Conservation (phyloP, 305 asterid species). For the Fraxinus dipetala region DNA sequence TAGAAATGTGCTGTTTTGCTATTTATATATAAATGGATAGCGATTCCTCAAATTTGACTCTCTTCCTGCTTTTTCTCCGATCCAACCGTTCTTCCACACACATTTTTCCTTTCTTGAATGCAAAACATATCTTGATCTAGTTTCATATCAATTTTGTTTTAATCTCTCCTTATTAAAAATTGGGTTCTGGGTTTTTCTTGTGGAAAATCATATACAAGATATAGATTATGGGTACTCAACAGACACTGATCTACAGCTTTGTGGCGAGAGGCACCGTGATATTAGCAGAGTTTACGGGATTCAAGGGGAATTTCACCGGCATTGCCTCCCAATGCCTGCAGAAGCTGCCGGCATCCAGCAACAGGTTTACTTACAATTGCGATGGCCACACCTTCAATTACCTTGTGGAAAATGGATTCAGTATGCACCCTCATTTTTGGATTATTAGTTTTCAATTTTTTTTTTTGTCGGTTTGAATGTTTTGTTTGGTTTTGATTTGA, state of each 20-base stretch:
- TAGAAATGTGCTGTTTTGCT: background rate
- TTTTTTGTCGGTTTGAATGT: background rate
- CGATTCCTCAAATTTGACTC: background rate
- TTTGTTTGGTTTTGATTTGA: background rate
- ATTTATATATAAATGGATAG: background rate
- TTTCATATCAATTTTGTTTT: background rate
- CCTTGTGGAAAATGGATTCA: conserved; percentile 40
- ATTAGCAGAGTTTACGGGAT: conserved; percentile 39
- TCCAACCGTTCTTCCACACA: background rate
- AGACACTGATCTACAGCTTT: conserved; percentile 38
- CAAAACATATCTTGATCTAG: background rate
- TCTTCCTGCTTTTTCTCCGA: background rate
- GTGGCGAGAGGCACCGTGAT: conserved; percentile 39
- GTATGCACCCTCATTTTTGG: conserved; percentile 21
- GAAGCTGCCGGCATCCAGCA: conserved; percentile 40
- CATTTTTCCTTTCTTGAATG: background rate
- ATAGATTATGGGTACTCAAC: conserved; percentile 17
- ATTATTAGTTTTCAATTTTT: background rate
- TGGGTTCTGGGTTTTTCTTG: background rate
- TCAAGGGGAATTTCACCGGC: conserved; percentile 40
- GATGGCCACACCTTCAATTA: conserved; percentile 46
- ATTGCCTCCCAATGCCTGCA: conserved; percentile 43
- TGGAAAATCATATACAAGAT: background rate
- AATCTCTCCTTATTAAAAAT: background rate
- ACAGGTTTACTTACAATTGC: conserved; percentile 40